Conservation (phyloP, 352 stramenopile species). For the Phytophthora citricola region DNA sequence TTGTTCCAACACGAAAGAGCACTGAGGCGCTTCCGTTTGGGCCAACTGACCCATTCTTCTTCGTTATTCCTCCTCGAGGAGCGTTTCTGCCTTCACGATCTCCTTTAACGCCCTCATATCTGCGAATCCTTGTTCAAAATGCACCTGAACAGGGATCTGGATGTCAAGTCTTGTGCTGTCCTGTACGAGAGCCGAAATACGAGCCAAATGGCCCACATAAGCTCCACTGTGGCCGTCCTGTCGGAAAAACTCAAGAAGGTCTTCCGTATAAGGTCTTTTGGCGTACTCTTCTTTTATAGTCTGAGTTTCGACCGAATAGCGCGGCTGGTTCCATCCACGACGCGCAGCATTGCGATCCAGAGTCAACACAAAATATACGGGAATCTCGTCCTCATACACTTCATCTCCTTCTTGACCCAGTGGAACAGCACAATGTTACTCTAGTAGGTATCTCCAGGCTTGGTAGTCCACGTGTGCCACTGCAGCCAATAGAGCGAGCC, state of each 20-base stretch:
- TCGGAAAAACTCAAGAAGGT: not conserved
- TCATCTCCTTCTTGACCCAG: not conserved
- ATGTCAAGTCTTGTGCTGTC: too few relatives aligned
- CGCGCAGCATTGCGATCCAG: not conserved
- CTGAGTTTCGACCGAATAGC: too few relatives aligned
- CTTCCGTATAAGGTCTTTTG: not conserved
- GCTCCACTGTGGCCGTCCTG: not conserved
- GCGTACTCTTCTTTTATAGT: not conserved
- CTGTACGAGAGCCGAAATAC: too few relatives aligned
- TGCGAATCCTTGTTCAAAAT: too few relatives aligned
- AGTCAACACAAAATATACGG: not conserved
- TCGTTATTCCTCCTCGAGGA: too few relatives aligned
- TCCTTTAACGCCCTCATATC: too few relatives aligned
- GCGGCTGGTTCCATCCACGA: not conserved
- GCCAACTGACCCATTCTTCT: not conserved
- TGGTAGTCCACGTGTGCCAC: not conserved
- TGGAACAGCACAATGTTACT: not conserved
- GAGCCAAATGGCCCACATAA: not conserved
- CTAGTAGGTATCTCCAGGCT: not conserved
- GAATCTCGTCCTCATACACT: not conserved
- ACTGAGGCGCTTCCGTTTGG: not conserved
- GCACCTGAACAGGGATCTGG: too few relatives aligned
- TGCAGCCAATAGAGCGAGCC: not conserved
- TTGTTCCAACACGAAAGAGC: not conserved
- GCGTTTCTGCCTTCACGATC: too few relatives aligned